Evolutionary conservation across 1,139 yeast species (phyloP).

Genomic region (Candida tetrigidarum): DNA sequence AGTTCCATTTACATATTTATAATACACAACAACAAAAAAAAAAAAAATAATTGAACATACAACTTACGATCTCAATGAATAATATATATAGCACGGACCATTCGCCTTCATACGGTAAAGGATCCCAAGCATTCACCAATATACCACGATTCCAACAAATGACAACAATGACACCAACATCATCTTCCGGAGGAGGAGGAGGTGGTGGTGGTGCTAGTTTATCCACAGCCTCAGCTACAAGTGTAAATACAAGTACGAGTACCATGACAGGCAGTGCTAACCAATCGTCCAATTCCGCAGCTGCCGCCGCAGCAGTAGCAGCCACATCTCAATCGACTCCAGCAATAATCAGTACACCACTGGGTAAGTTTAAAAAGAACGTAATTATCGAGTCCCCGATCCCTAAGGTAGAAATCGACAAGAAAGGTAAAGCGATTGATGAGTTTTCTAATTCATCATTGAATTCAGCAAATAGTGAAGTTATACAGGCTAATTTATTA

Average conservation of each 20-base stretch:
- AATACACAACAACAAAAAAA: not conserved
- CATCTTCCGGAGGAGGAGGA: too few species aligned
- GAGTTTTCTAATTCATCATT: constrained; percentile 5
- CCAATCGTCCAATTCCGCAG: constrained; percentile 6
- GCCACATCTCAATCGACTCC: constrained; percentile 3
- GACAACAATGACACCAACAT: constrained; percentile 8
- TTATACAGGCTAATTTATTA: constrained; percentile 18
- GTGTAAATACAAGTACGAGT: not conserved
- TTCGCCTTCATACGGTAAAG: constrained; percentile 4
- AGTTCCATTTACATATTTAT: not conserved
- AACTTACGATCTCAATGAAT: not conserved
- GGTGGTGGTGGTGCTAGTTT: too few species aligned
- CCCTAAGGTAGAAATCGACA: constrained; percentile 12
- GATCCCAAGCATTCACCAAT: not conserved
- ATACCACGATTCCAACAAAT: constrained; percentile 5
- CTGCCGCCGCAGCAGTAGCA: constrained; percentile 6
- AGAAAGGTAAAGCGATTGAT: not conserved
- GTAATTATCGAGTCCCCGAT: not conserved
- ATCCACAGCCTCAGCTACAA: not conserved
- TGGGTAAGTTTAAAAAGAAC: not conserved
- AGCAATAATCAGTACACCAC: constrained; percentile 1
- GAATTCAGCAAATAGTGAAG: constrained; percentile 6
- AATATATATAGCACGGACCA: constrained; percentile 6
- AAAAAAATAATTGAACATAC: not conserved
- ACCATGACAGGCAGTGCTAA: not conserved